Evolutionary conservation across 129 eudicot genomes (phyloP).

Genomic region (Flaveria brownii): DNA sequence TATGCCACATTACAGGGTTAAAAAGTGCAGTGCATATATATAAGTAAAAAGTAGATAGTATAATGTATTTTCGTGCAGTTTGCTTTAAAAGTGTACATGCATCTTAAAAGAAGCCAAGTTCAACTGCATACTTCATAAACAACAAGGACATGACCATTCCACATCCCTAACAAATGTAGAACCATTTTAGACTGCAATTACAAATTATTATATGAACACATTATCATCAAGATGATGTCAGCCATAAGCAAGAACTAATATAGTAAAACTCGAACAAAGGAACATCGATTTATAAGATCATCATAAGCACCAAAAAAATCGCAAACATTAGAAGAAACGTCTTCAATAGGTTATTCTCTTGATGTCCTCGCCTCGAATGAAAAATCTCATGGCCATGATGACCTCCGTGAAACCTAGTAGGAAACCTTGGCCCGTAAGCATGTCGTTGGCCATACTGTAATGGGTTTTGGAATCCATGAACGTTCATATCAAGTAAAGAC

Average conservation of each 20-base stretch:
- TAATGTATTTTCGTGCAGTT: neutral
- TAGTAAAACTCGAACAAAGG: constrained; percentile 11
- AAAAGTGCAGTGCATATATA: neutral
- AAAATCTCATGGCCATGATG: constrained; percentile 39
- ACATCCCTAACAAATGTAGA: constrained; percentile 16
- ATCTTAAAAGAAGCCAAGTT: neutral
- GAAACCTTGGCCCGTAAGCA: constrained; percentile 44
- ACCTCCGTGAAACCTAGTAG: constrained; percentile 41
- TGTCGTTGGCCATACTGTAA: constrained; percentile 43
- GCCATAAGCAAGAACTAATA: constrained; percentile 15
- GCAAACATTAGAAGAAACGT: constrained; percentile 48
- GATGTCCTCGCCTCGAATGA: constrained; percentile 44
- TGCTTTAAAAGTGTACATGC: neutral
- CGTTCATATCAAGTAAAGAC: constrained; percentile 57
- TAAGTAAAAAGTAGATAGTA: neutral
- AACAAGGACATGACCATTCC: neutral
- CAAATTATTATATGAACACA: constrained; percentile 42
- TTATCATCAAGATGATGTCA: constrained; percentile 29
- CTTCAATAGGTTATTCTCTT: constrained; percentile 50
- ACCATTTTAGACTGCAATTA: constrained; percentile 20
- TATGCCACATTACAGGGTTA: neutral
- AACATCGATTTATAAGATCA: constrained; percentile 37
- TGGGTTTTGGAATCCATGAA: constrained; percentile 49
- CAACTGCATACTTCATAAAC: neutral
- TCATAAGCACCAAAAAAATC: constrained; percentile 34